Percentiles rank a stretch among this genome's conserved stretches.
Evolutionary conservation across 768 basidiomycete genomes (phyloP).

Genomic region (Tricholoma flavovirens): DNA sequence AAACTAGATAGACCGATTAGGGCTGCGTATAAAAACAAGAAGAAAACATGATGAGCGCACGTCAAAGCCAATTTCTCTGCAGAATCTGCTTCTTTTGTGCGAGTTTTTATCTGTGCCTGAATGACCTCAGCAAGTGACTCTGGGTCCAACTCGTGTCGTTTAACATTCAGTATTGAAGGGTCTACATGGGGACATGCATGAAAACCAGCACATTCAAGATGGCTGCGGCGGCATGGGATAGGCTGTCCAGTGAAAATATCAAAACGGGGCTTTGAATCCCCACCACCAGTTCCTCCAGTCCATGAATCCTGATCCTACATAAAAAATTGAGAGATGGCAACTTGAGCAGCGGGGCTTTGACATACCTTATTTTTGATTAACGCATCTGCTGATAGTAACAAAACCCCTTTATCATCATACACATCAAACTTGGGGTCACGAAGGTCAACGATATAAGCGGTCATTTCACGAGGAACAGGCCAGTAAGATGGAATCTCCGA

Average conservation of each 20-base stretch:
- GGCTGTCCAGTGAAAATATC: background rate
- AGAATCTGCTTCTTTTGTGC: background rate
- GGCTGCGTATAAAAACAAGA: background rate
- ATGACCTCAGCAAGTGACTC: background rate
- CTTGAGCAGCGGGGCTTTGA: background rate
- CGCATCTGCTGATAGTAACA: too few relatives aligned
- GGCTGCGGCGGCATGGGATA: constrained; percentile 1
- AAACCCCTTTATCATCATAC: too few relatives aligned
- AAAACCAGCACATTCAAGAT: background rate
- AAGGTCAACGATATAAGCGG: too few relatives aligned
- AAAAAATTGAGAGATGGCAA: background rate
- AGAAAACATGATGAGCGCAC: background rate
- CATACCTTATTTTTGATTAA: constrained; percentile 18
- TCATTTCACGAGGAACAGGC: too few relatives aligned
- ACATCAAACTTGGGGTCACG: too few relatives aligned
- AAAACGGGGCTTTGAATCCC: constrained; percentile 1
- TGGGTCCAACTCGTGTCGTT: constrained; percentile 2
- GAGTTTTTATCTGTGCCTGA: background rate
- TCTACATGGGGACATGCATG: constrained; percentile 1
- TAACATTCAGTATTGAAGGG: background rate
- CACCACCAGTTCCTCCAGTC: background rate
- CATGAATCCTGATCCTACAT: constrained; percentile 3
- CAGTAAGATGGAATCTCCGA: too few relatives aligned
- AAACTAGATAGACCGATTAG: background rate
- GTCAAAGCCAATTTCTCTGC: background rate